phyloP scores from a whole-genome alignment of 2,329 filamentous ascomycete species.

The Aspergillus spinulosporus region DNA sequence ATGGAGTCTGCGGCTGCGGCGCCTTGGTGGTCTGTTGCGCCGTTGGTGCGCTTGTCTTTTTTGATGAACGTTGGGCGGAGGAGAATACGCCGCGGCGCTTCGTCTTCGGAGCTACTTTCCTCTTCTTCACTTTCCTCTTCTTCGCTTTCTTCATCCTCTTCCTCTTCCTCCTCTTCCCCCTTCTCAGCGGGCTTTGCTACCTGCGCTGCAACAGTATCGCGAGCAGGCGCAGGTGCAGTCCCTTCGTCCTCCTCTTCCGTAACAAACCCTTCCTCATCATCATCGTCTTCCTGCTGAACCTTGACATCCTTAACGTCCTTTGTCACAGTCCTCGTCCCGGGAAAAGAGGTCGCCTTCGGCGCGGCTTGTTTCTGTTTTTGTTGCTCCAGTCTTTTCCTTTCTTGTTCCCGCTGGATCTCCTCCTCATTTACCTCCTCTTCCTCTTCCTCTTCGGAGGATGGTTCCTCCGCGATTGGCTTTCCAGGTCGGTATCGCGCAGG shows the following conservation, averaged over 20 bases:
- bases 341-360: conserved; percentile 45
- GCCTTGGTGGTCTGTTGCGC: conserved; percentile 26
- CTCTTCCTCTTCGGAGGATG: conserved; percentile 53
- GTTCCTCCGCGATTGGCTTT: conserved; percentile 61
- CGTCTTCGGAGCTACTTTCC: conserved; percentile 57
- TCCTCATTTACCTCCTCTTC: conserved; percentile 52
- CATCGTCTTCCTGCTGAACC: conserved; percentile 44
- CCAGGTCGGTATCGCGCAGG: conserved; percentile 83
- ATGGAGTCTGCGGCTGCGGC: conserved; percentile 32
- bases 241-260: conserved; percentile 55
- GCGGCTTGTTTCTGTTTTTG: conserved; percentile 46
- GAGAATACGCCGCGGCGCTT: conserved; percentile 56
- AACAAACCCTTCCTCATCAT: conserved; percentile 59
- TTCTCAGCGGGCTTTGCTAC: conserved; percentile 22
- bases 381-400: conserved; percentile 60
- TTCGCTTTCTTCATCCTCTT: conserved; percentile 48
- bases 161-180: conserved; percentile 49
- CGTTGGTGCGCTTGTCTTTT: conserved; percentile 58
- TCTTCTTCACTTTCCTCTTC: conserved; percentile 53
- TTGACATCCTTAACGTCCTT: conserved; percentile 35
- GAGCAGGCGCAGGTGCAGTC: conserved; percentile 11
- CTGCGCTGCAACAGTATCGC: conserved; percentile 15
- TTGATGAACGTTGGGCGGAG: conserved; percentile 68
- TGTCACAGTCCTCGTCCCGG: conserved; percentile 33
- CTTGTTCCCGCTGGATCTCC: conserved; percentile 42